These are phyloP conservation scores for Aspergillus sclerotioniger DNA, from an alignment of 495 filamentous ascomycete genomes.

Conservation along the genomic window DNA sequence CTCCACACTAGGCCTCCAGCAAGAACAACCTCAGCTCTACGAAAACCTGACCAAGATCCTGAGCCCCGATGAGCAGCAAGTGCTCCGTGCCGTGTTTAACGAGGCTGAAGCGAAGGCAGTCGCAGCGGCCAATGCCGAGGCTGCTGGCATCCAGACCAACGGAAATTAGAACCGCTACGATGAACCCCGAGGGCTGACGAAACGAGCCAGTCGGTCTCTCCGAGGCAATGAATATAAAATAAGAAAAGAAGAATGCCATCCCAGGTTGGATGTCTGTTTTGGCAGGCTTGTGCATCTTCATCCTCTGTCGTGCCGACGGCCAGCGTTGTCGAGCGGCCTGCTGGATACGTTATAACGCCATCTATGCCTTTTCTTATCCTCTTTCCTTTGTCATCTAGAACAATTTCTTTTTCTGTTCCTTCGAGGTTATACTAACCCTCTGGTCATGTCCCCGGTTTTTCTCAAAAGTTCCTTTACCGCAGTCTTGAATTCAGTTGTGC, in stretches of 20 bases:
- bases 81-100: conserved; percentile 76
- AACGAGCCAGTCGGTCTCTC: conserved; percentile 1
- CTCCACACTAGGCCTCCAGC: conserved; percentile 68
- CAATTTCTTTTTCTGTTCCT: conserved; percentile 20
- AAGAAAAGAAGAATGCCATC: conserved; percentile 4
- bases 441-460: conserved; percentile 27
- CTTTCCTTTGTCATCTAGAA: conserved; percentile 19
- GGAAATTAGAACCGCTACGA: conserved; percentile 32
- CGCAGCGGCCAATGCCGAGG: conserved; percentile 40
- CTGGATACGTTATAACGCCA: conserved; percentile 32
- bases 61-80: conserved; percentile 72
- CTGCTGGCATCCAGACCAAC: conserved; percentile 37
- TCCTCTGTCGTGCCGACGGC: conserved; percentile 6
- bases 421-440: conserved; percentile 10
- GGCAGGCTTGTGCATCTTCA: conserved; percentile 2
- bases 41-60: conserved; percentile 74
- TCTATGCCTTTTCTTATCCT: conserved; percentile 37
- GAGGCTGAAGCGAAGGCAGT: conserved; percentile 67
- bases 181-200: conserved; percentile 5
- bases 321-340: conserved; percentile 7
- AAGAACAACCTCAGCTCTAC: conserved; percentile 88
- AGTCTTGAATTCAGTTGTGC: conserved; percentile 20
- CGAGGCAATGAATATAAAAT: background rate
- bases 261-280: conserved; percentile 10
- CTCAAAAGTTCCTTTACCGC: conserved; percentile 31